These are phyloP conservation scores for Penicillium olsonii DNA, from an alignment of 2,329 filamentous ascomycete genomes.

Conservation along the genomic window DNA sequence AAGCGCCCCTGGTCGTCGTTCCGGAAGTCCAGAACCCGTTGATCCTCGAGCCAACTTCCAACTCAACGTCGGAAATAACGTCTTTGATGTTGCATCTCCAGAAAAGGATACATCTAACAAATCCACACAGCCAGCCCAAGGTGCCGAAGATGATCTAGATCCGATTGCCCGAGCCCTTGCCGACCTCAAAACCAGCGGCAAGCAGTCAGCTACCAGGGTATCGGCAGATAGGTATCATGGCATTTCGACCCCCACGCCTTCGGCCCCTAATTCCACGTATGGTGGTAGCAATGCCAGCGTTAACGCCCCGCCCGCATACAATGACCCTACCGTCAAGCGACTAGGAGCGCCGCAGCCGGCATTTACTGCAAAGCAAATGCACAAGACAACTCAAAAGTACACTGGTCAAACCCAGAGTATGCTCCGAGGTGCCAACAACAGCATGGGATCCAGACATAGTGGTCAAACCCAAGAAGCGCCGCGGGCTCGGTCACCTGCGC, in stretches of 20 bases:
- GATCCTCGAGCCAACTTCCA: conserved; percentile 92
- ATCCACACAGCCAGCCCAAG: conserved; percentile 40
- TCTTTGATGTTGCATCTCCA: conserved; percentile 85
- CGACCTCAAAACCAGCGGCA: conserved; percentile 83
- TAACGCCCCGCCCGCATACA: conserved; percentile 86
- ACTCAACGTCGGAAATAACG: conserved; percentile 91
- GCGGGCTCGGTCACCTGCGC: conserved; percentile 64
- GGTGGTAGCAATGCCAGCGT: conserved; percentile 32
- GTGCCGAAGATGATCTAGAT: conserved; percentile 66
- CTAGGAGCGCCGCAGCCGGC: conserved; percentile 88
- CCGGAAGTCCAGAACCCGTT: conserved; percentile 76
- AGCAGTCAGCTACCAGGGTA: conserved; percentile 77
- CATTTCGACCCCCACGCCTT: conserved; percentile 76
- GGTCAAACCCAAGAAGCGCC: conserved; percentile 46
- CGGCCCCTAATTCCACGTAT: conserved; percentile 41
- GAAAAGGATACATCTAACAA: conserved; percentile 59
- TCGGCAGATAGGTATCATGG: conserved; percentile 96
- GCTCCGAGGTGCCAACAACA: conserved; percentile 55
- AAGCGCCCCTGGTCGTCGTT: conserved; percentile 26
- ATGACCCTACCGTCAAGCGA: conserved; percentile 69
- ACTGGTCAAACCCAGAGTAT: conserved; percentile 79
- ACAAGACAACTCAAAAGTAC: conserved; percentile 88
- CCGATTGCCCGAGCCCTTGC: conserved; percentile 91
- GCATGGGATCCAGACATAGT: conserved; percentile 53
- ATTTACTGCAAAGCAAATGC: conserved; percentile 92